Conservation (phyloP, 352 stramenopile genomes). For the Phytophthora litchii region DNA sequence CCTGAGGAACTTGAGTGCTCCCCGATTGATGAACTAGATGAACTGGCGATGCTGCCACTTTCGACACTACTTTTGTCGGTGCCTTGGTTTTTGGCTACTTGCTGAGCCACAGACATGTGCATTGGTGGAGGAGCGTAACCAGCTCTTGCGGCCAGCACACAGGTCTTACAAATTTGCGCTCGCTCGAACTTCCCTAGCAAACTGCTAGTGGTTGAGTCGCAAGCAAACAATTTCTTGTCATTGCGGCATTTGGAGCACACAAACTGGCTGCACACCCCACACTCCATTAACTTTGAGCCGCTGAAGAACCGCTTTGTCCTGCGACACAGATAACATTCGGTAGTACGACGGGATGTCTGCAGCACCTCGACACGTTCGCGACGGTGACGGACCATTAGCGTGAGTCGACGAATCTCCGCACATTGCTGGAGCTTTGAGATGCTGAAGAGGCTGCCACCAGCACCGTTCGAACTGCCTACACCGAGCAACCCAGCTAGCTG, state of each 20-base stretch:
- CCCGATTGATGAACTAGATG: constrained; percentile 5
- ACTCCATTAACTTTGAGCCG: constrained; percentile 37
- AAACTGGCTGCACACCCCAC: constrained; percentile 48
- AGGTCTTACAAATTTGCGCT: constrained; percentile 47
- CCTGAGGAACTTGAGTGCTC: constrained; percentile 3
- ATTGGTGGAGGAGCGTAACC: constrained; percentile 23
- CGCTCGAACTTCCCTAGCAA: constrained; percentile 33
- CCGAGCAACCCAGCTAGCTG: constrained; percentile 16
- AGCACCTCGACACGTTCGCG: constrained; percentile 40
- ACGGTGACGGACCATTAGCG: constrained; percentile 35
- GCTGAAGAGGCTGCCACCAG: constrained; percentile 22
- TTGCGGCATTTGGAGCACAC: constrained; percentile 56
- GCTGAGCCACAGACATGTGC: constrained; percentile 31
- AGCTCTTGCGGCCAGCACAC: constrained; percentile 37
- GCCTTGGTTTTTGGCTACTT: constrained; percentile 14
- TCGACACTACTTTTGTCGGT: background rate
- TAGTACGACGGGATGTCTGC: constrained; percentile 10
- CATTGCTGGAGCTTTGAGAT: constrained; percentile 35
- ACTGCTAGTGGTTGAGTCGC: constrained; percentile 13
- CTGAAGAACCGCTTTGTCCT: constrained; percentile 49
- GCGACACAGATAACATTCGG: constrained; percentile 31
- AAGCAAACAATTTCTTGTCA: constrained; percentile 48
- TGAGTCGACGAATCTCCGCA: constrained; percentile 44
- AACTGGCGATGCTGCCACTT: constrained; percentile 4
- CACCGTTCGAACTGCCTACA: background rate